Conservation (phyloP, 129 eudicot genomes). For the Centaurea solstitialis region DNA sequence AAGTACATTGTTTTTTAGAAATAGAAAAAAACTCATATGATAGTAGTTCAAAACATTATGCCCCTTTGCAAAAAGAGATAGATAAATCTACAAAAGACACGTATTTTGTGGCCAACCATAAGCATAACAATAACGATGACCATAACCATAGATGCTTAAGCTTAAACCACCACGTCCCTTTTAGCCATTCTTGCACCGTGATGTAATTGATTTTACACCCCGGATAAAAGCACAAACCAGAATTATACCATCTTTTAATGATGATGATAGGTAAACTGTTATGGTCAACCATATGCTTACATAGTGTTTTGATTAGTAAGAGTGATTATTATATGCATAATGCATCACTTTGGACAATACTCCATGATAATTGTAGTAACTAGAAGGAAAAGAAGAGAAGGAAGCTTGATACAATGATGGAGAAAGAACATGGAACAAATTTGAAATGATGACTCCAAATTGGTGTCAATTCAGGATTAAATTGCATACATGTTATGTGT, state of each 20-base stretch:
- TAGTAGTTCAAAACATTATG: no score
- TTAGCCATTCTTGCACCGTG: background rate
- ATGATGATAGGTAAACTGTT: conserved; percentile 3
- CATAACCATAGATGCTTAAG: background rate
- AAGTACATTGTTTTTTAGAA: no score
- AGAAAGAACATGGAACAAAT: conserved; percentile 23
- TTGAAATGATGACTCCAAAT: conserved; percentile 26
- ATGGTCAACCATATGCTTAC: conserved; percentile 3
- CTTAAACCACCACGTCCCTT: background rate
- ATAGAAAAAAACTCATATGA: background rate
- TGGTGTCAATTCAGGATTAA: conserved; percentile 34
- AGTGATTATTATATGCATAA: conserved; percentile 2
- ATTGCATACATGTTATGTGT: conserved; percentile 39
- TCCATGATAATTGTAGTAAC: conserved; percentile 23
- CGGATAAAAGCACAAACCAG: background rate
- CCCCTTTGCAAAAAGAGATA: background rate
- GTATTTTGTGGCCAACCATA: background rate
- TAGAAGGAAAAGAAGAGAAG: conserved; percentile 12
- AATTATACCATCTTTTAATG: background rate
- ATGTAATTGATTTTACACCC: background rate
- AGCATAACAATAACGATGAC: background rate
- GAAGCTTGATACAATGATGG: conserved; percentile 17
- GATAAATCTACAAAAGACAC: background rate
- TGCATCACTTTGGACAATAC: conserved; percentile 1
- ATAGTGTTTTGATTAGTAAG: background rate